These are phyloP conservation scores for Coemansia sp. DNA, from an alignment of 192 early-diverging fungal species.

Conservation along the genomic window DNA sequence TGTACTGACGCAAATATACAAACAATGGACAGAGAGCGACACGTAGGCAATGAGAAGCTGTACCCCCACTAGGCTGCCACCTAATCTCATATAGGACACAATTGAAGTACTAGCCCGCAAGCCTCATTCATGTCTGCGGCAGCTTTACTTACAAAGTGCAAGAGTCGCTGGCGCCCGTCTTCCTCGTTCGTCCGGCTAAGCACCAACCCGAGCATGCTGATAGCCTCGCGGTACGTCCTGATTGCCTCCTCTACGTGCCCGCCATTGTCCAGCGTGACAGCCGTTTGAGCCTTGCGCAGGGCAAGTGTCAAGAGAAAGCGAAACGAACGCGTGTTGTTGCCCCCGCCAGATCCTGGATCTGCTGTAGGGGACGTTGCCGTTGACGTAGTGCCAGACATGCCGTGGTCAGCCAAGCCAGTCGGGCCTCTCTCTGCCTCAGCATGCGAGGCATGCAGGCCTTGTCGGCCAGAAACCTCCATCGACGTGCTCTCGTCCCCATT, in stretches of 20 bases:
- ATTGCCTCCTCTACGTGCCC: conserved; percentile 53
- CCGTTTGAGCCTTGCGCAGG: conserved; percentile 53
- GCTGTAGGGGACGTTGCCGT: conserved; percentile 7
- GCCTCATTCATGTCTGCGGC: background rate
- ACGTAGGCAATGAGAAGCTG: background rate
- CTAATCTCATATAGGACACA: background rate
- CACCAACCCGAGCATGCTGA: conserved; percentile 56
- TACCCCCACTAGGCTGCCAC: background rate
- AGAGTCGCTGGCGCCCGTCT: conserved; percentile 49
- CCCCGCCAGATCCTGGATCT: conserved; percentile 13
- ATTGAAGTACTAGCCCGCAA: background rate
- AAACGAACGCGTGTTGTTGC: conserved; percentile 56
- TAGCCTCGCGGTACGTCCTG: conserved; percentile 54
- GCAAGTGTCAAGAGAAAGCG: conserved; percentile 53
- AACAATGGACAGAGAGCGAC: conserved; percentile 1
- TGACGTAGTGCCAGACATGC: background rate
- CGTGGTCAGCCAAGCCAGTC: background rate
- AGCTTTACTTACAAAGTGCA: conserved; percentile 53
- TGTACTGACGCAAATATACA: background rate
- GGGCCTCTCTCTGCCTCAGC: background rate
- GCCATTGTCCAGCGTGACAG: conserved; percentile 53
- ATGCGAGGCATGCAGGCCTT: background rate
- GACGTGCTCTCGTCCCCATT: conserved; percentile 12
- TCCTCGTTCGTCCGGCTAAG: conserved; percentile 52
- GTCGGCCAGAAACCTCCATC: conserved; percentile 11